Conservation (phyloP, 176 grass and related monocot genomes). For the Aechmea fasciata region DNA sequence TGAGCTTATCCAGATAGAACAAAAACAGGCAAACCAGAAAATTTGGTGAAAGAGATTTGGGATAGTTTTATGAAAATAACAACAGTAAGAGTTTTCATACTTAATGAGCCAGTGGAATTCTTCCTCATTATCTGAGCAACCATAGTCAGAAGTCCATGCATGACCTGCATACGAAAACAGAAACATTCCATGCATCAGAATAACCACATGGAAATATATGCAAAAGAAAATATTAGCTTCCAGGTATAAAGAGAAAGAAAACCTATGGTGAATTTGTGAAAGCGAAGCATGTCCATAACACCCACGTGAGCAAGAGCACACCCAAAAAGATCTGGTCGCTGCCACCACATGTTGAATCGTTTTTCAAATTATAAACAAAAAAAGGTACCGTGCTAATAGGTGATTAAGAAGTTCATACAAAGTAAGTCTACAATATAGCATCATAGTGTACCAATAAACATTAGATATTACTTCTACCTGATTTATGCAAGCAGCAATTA, state of each 20-base stretch:
- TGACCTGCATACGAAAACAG: constrained; percentile 47
- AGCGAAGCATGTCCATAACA: constrained; percentile 98
- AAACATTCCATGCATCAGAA: constrained; percentile 1
- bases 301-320: constrained; percentile 95
- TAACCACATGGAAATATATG: constrained; percentile 2
- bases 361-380: too few species aligned
- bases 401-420: too few species aligned
- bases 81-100: constrained; percentile 30
- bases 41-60: neutral
- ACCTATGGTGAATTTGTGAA: constrained; percentile 99
- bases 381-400: too few species aligned
- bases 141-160: constrained; percentile 98
- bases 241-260: neutral
- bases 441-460: neutral
- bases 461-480: constrained; percentile 29
- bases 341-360: neutral
- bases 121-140: constrained; percentile 76
- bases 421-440: constrained; percentile 4
- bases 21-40: too few species aligned
- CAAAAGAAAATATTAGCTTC: constrained; percentile 6
- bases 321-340: constrained; percentile 90
- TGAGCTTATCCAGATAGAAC: too few species aligned
- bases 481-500: constrained; percentile 85
- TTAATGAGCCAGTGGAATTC: constrained; percentile 85
- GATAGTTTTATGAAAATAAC: neutral